Evolutionary conservation across 768 basidiomycete genomes (phyloP).

Genomic region (Boletellus emodensis): DNA sequence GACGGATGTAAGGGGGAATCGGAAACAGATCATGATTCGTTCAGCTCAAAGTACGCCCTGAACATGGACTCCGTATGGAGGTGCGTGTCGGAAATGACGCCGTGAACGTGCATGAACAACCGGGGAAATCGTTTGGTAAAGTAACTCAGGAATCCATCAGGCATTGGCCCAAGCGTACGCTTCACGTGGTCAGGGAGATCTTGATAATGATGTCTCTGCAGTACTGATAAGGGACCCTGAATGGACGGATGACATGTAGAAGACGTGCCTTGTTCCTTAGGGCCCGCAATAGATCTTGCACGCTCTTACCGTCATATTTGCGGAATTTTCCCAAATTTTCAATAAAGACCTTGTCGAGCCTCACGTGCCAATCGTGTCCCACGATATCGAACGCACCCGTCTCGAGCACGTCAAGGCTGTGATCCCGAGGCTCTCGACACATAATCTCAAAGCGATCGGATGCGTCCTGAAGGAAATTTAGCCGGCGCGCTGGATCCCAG

Average conservation of each 20-base stretch:
- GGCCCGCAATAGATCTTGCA: conserved; percentile 90
- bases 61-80: conserved; percentile 88
- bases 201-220: conserved; percentile 95
- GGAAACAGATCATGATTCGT: conserved; percentile 35
- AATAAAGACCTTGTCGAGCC: conserved; percentile 84
- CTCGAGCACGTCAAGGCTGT: conserved; percentile 72
- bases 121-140: conserved; percentile 91
- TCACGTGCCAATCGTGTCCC: conserved; percentile 85
- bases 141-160: conserved; percentile 87
- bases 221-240: conserved; percentile 7
- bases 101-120: conserved; percentile 88
- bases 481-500: conserved; percentile 83
- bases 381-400: conserved; percentile 64
- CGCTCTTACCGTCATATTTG: conserved; percentile 89
- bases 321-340: conserved; percentile 96
- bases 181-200: conserved; percentile 92
- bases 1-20: background rate
- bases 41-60: conserved; percentile 78
- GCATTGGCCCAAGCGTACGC: conserved; percentile 84
- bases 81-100: conserved; percentile 69
- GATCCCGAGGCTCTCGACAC: conserved; percentile 86
- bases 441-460: conserved; percentile 98
- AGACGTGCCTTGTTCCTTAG: conserved; percentile 85
- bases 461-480: conserved; percentile 95
- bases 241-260: background rate